Percentiles rank a stretch among this genome's conserved stretches.
Evolutionary conservation across 2,329 filamentous ascomycete genomes (phyloP).

Genomic region (Dothideomycetes sp.): DNA sequence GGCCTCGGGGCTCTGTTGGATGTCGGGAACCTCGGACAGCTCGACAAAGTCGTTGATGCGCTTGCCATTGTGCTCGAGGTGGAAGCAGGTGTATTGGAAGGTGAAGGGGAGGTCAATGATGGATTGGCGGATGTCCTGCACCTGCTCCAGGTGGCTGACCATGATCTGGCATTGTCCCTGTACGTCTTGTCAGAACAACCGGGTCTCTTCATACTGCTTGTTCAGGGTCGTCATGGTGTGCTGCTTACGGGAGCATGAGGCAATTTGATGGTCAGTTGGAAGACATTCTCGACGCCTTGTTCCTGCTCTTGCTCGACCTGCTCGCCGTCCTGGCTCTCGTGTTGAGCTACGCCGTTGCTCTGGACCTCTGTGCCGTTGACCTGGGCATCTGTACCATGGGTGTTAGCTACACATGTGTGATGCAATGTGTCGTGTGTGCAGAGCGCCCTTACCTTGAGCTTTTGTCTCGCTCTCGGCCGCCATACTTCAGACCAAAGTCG

Average conservation of each 20-base stretch:
- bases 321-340: conserved; percentile 5
- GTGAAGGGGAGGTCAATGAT: conserved; percentile 88
- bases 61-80: conserved; percentile 81
- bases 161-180: conserved; percentile 15
- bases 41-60: conserved; percentile 93
- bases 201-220: background rate
- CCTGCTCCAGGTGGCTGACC: conserved; percentile 65
- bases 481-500: conserved; percentile 9
- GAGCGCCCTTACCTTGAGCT: conserved; percentile 10
- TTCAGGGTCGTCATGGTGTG: conserved; percentile 80
- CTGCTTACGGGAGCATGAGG: conserved; percentile 59
- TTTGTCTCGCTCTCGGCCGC: conserved; percentile 11
- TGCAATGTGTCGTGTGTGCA: background rate
- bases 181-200: background rate
- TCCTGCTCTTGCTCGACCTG: conserved; percentile 7
- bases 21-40: conserved; percentile 75
- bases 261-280: conserved; percentile 68
- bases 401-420: background rate
- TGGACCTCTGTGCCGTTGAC: conserved; percentile 9
- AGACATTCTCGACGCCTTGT: conserved; percentile 35
- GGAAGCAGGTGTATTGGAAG: conserved; percentile 97
- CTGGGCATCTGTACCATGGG: conserved; percentile 2
- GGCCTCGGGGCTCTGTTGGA: conserved; percentile 69
- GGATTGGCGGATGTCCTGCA: conserved; percentile 93
- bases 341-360: conserved; percentile 3